Conservation (phyloP, 305 asterid species). For the Solanum hybrid region DNA sequence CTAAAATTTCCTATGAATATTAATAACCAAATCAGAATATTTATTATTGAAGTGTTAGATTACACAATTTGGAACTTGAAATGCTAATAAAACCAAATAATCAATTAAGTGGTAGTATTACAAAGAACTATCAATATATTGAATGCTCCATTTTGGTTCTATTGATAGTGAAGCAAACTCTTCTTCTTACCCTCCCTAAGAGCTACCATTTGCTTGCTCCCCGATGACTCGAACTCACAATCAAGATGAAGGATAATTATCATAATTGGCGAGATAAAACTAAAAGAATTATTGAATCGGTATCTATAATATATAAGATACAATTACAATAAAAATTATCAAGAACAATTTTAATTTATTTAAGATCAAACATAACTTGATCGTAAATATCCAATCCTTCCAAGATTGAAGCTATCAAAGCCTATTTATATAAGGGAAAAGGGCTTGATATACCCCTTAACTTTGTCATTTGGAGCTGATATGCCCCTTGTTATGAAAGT, state of each 20-base stretch:
- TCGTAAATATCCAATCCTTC: background rate
- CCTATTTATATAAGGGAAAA: constrained; percentile 24
- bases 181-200: background rate
- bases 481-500: too few species aligned
- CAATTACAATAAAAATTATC: background rate
- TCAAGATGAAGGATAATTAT: background rate
- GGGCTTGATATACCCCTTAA: too few species aligned
- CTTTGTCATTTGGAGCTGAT: too few species aligned
- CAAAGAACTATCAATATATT: background rate
- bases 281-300: background rate
- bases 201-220: background rate
- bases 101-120: background rate
- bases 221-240: background rate
- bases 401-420: background rate
- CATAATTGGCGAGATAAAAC: background rate
- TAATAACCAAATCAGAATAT: background rate
- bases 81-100: background rate
- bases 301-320: background rate
- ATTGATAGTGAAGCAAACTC: background rate
- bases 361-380: background rate
- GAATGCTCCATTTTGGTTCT: background rate
- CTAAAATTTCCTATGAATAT: background rate
- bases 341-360: background rate
- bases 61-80: background rate
- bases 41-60: background rate